Percentiles rank a stretch among this genome's conserved stretches.
phyloP scores from a whole-genome alignment of 768 basidiomycete genomes.

The Suillus decipiens region DNA sequence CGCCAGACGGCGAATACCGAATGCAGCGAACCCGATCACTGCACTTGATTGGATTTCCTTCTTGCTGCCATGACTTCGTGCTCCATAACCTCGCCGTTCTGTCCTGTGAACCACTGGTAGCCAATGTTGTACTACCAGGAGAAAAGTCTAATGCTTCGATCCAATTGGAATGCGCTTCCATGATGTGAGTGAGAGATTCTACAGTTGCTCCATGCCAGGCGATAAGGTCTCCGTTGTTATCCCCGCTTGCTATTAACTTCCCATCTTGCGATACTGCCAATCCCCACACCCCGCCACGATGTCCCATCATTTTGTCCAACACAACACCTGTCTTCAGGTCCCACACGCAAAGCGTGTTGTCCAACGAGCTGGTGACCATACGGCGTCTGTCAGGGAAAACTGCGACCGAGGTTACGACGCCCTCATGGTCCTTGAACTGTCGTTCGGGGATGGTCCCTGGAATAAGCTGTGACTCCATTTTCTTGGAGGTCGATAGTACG shows the following conservation, averaged over 20 bases:
- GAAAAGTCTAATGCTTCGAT: not conserved
- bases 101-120: not conserved
- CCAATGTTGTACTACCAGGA: not conserved
- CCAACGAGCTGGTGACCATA: not conserved
- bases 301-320: not conserved
- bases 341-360: not conserved
- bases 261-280: not conserved
- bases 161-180: not conserved
- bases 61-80: not conserved
- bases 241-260: not conserved
- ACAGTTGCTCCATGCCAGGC: slow-evolving; percentile 1
- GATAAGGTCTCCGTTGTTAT: not conserved
- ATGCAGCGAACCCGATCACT: no score
- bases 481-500: not conserved
- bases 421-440: not conserved
- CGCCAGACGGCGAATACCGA: no score
- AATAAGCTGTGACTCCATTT: not conserved
- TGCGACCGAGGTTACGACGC: not conserved
- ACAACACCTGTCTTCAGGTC: not conserved
- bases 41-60: not conserved
- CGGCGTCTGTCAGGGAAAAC: not conserved
- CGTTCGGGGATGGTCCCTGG: not conserved
- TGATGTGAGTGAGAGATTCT: not conserved
- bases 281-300: not conserved
- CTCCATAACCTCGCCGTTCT: not conserved